phyloP scores from a whole-genome alignment of 1,139 yeast species.

The Blastobotrys apis region DNA sequence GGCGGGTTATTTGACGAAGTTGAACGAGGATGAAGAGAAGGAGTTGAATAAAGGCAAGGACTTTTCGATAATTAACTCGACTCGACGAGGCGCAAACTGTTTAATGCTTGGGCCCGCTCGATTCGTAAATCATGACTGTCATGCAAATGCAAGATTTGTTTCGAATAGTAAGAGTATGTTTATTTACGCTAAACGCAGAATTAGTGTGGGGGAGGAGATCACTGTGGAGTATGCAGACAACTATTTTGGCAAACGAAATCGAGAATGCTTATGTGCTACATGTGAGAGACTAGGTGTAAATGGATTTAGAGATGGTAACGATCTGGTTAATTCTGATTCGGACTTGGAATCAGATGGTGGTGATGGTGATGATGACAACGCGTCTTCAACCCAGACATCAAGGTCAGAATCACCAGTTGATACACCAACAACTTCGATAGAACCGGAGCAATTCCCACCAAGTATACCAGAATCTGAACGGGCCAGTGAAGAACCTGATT shows the following conservation, averaged over 20 bases:
- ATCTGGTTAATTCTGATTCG: neutral
- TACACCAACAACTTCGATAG: conserved; percentile 15
- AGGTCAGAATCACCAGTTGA: neutral
- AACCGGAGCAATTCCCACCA: conserved; percentile 15
- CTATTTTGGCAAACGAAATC: conserved; percentile 42
- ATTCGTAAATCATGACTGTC: conserved; percentile 47
- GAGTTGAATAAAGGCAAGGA: conserved; percentile 33
- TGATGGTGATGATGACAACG: neutral
- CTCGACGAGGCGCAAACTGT: conserved; percentile 35
- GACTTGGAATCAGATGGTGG: neutral
- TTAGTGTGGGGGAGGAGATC: conserved; percentile 44
- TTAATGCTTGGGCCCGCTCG: conserved; percentile 48
- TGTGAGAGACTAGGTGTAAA: conserved; percentile 37
- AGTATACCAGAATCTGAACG: conserved; percentile 1
- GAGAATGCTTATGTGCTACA: conserved; percentile 44
- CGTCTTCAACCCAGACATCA: neutral
- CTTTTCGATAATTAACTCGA: conserved; percentile 42
- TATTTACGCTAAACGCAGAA: conserved; percentile 36
- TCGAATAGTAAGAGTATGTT: conserved; percentile 33
- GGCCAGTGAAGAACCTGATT: conserved; percentile 14
- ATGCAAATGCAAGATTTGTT: conserved; percentile 40
- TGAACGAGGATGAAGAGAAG: conserved; percentile 37
- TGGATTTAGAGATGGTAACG: conserved; percentile 19
- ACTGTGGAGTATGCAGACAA: conserved; percentile 43
- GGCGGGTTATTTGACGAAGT: conserved; percentile 39